A percentile compares a stretch with the other conserved stretches of the same genome.
These are phyloP conservation scores for Schizonepeta tenuifolia DNA, from an alignment of 257 asterid species.

Conservation along the genomic window DNA sequence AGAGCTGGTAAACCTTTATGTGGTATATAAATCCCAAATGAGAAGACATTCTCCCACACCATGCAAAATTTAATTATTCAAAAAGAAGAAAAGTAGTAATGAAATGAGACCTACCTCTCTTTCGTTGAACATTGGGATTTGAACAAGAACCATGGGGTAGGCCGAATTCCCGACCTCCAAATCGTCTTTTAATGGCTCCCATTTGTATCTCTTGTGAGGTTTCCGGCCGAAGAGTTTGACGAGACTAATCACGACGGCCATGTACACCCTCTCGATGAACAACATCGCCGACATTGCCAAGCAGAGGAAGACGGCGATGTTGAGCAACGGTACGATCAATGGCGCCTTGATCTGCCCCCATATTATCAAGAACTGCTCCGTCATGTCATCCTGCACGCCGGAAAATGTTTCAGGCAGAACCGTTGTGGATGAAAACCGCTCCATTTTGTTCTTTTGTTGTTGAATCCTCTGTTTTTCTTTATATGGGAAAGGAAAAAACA, in stretches of 20 bases:
- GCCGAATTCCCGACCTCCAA: conserved; percentile 78
- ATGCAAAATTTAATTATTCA: no score
- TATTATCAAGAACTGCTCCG: conserved; percentile 50
- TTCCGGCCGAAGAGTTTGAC: conserved; percentile 67
- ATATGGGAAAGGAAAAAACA: conserved; percentile 34
- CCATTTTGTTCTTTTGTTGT: conserved; percentile 42
- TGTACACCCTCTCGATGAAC: conserved; percentile 85
- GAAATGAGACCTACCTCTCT: conserved; percentile 82
- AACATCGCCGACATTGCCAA: conserved; percentile 80
- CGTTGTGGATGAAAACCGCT: conserved; percentile 41
- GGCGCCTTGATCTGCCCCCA: conserved; percentile 91
- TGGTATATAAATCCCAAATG: neutral
- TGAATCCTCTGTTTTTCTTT: conserved; percentile 38
- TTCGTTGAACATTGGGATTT: conserved; percentile 96
- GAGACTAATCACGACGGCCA: conserved; percentile 71
- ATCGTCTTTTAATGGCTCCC: conserved; percentile 86
- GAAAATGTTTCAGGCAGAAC: conserved; percentile 50
- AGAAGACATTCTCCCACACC: no score
- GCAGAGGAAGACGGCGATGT: conserved; percentile 56
- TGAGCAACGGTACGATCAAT: conserved; percentile 75
- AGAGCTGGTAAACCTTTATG: conserved; percentile 90
- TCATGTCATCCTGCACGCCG: conserved; percentile 53
- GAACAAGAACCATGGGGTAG: conserved; percentile 88
- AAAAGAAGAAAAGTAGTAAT: no score
- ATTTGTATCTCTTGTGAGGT: conserved; percentile 78